Conservation (phyloP, 192 early-diverging fungal species). For the Spizellomyces sp. region DNA sequence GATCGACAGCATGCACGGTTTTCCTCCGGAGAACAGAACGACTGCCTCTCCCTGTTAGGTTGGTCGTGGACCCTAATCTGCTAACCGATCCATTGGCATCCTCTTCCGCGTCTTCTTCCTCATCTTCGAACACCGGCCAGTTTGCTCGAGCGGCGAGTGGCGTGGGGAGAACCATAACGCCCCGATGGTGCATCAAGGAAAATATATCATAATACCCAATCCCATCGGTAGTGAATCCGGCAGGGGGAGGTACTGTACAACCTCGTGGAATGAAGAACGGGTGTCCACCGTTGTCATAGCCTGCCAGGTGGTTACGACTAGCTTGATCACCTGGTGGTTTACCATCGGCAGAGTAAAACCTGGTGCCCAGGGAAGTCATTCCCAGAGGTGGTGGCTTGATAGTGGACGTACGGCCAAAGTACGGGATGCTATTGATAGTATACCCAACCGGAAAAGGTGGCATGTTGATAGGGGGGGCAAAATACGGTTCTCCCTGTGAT, state of each 20-base stretch:
- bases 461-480: conserved; percentile 52
- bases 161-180: conserved; percentile 48
- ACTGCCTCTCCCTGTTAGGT: neutral
- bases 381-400: conserved; percentile 56
- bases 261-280: conserved; percentile 63
- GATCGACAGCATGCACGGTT: conserved; percentile 20
- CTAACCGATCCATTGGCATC: conserved; percentile 20
- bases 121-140: conserved; percentile 46
- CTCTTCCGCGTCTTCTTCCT: conserved; percentile 39
- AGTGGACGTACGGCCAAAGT: conserved; percentile 48
- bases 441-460: conserved; percentile 55
- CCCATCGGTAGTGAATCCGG: conserved; percentile 59
- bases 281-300: conserved; percentile 58
- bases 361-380: conserved; percentile 48
- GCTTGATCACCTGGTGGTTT: conserved; percentile 28
- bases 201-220: conserved; percentile 63
- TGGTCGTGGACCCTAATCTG: conserved; percentile 1
- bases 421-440: conserved; percentile 47
- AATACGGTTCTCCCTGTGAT: conserved; percentile 55
- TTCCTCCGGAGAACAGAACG: neutral
- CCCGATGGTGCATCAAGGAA: conserved; percentile 51
- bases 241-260: conserved; percentile 51
- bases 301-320: conserved; percentile 51
- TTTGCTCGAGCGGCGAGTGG: conserved; percentile 25
- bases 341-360: conserved; percentile 52